Conservation (phyloP, 1,284 basidiomycete species). For the Rhodotorula sp. region DNA sequence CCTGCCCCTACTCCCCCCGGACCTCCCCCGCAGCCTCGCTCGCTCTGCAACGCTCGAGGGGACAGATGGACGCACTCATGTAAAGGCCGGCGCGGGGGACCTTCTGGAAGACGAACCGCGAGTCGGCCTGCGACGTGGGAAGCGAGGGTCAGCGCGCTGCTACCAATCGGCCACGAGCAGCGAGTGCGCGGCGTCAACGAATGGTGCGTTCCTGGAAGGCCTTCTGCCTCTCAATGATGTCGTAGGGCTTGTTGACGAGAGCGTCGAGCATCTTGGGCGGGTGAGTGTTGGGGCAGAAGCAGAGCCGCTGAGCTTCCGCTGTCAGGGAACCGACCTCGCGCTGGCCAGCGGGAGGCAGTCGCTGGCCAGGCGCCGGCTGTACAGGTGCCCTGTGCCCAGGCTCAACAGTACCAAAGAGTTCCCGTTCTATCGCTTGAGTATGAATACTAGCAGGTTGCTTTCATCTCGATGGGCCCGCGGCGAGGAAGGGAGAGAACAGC, state of each 20-base stretch:
- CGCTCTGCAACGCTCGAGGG: neutral
- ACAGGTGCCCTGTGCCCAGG: no score
- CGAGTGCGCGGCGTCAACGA: no score
- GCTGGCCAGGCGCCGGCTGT: no score
- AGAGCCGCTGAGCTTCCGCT: neutral
- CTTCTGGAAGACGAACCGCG: conserved; percentile 46
- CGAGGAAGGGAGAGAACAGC: no score
- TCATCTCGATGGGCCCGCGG: no score
- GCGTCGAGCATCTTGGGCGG: conserved; percentile 39
- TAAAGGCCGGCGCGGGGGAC: conserved; percentile 45
- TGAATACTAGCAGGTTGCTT: no score
- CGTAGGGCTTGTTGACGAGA: conserved; percentile 42
- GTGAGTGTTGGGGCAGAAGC: neutral
- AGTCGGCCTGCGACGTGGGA: conserved; percentile 30
- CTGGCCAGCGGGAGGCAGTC: no score
- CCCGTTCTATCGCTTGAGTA: no score
- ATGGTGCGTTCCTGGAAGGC: conserved; percentile 32
- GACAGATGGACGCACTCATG: conserved; percentile 39
- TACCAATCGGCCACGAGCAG: no score
- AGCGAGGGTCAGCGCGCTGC: neutral
- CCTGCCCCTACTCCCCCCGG: neutral
- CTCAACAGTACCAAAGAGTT: no score
- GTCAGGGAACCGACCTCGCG: no score
- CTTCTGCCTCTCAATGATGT: conserved; percentile 29
- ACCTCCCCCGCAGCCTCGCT: neutral